These are phyloP conservation scores for Sporisorium reilianum DNA, from an alignment of 1,284 basidiomycete species.

Conservation along the genomic window DNA sequence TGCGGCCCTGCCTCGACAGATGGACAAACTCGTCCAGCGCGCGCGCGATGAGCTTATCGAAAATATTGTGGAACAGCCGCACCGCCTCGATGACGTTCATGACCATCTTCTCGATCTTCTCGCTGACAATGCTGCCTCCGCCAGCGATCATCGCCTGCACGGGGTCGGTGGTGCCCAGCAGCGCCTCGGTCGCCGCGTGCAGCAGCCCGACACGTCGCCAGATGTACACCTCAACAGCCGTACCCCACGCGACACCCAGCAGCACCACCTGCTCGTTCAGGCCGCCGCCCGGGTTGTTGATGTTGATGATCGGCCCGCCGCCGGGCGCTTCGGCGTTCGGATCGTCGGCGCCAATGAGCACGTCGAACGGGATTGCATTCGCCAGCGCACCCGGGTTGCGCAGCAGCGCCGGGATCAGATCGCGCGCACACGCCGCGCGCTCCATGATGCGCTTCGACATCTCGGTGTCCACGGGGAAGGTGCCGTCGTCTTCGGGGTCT, in stretches of 20 bases:
- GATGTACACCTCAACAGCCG: slow-evolving; percentile 54
- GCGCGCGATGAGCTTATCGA: slow-evolving; percentile 39
- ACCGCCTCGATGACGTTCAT: slow-evolving; percentile 49
- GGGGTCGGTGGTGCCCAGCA: slow-evolving; percentile 22
- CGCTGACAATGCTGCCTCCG: slow-evolving; percentile 31
- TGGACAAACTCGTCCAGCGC: slow-evolving; percentile 47
- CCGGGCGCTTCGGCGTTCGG: slow-evolving; percentile 12
- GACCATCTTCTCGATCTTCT: slow-evolving; percentile 49
- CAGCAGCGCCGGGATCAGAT: slow-evolving; percentile 47
- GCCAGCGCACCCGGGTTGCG: slow-evolving; percentile 43
- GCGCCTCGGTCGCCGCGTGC: slow-evolving; percentile 23
- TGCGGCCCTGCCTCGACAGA: slow-evolving; percentile 40
- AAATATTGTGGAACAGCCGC: slow-evolving; percentile 47
- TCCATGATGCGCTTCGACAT: slow-evolving; percentile 55
- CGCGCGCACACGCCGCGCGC: slow-evolving; percentile 42
- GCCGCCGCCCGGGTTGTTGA: slow-evolving; percentile 46
- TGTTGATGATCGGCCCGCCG: slow-evolving; percentile 37
- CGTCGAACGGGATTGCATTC: slow-evolving; percentile 48
- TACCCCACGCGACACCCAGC: slow-evolving; percentile 51
- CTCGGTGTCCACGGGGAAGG: slow-evolving; percentile 42
- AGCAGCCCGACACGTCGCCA: slow-evolving; percentile 46
- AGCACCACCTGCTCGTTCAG: slow-evolving; percentile 51
- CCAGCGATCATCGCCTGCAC: slow-evolving; percentile 32
- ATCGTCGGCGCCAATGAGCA: slow-evolving; percentile 40
- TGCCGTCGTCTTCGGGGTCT: slow-evolving; percentile 34